phyloP scores from a whole-genome alignment of 176 grass and related monocot genomes.

The Avena sativa region DNA sequence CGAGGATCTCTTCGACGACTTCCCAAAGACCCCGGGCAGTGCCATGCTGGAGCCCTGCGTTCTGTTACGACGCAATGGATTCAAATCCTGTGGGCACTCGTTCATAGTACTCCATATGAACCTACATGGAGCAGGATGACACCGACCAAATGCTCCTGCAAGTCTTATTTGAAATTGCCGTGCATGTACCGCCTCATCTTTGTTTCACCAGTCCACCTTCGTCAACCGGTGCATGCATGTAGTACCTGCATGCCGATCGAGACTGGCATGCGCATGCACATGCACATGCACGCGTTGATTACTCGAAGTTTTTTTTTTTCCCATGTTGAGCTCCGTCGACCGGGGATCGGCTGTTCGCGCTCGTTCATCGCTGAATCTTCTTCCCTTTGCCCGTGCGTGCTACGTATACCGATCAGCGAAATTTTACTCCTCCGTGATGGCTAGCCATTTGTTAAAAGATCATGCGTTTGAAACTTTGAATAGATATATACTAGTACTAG shows the following conservation, averaged over 20 bases:
- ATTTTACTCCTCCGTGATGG: neutral
- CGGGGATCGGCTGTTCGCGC: neutral
- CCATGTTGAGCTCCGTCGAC: neutral
- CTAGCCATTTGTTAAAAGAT: neutral
- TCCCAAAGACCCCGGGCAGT: too few relatives aligned
- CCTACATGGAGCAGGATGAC: neutral
- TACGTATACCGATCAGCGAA: neutral
- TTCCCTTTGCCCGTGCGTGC: neutral
- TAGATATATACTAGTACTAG: neutral
- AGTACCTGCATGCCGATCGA: slow-evolving; percentile 1
- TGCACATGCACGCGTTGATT: neutral
- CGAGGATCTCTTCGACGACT: too few relatives aligned
- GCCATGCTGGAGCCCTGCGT: neutral
- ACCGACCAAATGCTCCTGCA: neutral
- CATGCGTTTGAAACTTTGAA: neutral
- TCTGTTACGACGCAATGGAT: too few relatives aligned
- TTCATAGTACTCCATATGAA: too few relatives aligned
- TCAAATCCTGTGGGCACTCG: too few relatives aligned
- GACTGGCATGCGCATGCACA: neutral
- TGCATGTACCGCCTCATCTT: neutral
- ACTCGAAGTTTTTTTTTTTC: neutral
- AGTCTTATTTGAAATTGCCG: slow-evolving; percentile 41
- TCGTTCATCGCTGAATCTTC: slow-evolving; percentile 24
- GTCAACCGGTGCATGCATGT: neutral
- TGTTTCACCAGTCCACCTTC: neutral